Base-by-base conservation (phyloP, 75 land plant species). In the Larix kaempferi region DNA sequence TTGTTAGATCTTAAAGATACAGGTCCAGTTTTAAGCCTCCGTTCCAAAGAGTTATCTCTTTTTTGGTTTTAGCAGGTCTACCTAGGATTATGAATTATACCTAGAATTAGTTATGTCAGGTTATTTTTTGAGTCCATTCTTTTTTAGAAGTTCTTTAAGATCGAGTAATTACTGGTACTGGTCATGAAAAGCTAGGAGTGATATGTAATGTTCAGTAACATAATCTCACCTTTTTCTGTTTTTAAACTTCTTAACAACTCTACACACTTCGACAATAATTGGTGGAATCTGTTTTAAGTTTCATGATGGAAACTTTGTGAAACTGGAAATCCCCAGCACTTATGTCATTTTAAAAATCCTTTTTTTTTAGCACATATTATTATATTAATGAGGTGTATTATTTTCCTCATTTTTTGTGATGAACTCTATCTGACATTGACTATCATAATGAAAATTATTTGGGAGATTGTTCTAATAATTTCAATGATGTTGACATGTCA, bases 261-360 rank as follows among this genome's bases (percentile, higher is more conserved):
- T 33, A 65, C 7, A 35, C 27, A 64, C 33, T 17, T 65, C 21
- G 17, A 65, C 39, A 25, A 2, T 63, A 63, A 65, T 25, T 74
- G 19, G 21, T 23, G 54, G 27, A 74, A 56, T 74, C 76, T 59
- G 71, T 62, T 74, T 59, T 58, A 74, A 14, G 17, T 59, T 26
- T 74, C 25, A 65, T 61, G 72, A 29, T 27, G 74, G 14, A 63
- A 76, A 59, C 7, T n/a, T 76, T 37, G 23, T 5, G 63, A 67
- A 26, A 63, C 1, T 23, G 16, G 54, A 49, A 49, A 29, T 16
- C 2, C n/a, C n/a, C 17, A 64, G 37, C 39, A 64, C 13, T 41
- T 41, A 12, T 39, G n/a, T 21, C n/a, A 10, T n/a, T 41, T 69
- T 35, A 37, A 41, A 41, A 0, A 39, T 21, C 25, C 5, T 69